Evolutionary conservation across 1,139 yeast species (phyloP), one percentile per base, ranked within the genome.

Genomic region (Groenewaldozyma sp.): DNA sequence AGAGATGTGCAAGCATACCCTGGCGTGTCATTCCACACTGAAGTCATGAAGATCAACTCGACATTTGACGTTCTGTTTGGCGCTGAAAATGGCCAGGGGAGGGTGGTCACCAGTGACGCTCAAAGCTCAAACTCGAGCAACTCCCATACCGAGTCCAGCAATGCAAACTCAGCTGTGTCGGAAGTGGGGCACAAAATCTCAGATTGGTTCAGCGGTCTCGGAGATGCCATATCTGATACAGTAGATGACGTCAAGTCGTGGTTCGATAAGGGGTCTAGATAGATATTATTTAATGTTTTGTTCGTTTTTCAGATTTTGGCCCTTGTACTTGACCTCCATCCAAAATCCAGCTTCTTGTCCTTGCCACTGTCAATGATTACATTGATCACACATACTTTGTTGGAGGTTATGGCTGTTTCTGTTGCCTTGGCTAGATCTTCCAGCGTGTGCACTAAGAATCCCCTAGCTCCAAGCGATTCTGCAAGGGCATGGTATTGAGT

Each of bases 241-340:
- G 17, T 39, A 3, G 41, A 37, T 26, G 28, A 29, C 20, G 40
- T 39, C 27, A 45, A 45, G 31, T 42, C 32, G 13, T 45, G 48
- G 48, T 21, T 43, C 20, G 13, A 32, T 2, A 28, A 21, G 3
- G 6, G 14, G 37, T 27, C 17, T 27, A 24, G n/a, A n/a, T n/a
- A n/a, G 16, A n/a, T 22, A 3, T 9, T n/a, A 17, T 21, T 10
- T 19, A 22, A 17, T n/a, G 11, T 16, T 11, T 6, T n/a, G 5
- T 21, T 26, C 31, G 18, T 34, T 5, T 11, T 35, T 40, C 39
- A 48, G 28, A 49, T 33, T 45, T 54, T 54, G 14, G 55, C 43
- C 44, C 64, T 62, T n/a, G 68, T 60, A 52, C 68, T 66, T 19
- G 71, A 70, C 64, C 75, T 78, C 83, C 83, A 77, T 2, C 79